A percentile compares a stretch with the other conserved stretches of the same genome.
Conservation (phyloP, 2,329 filamentous ascomycete genomes). For the Beauveria pseudobassiana region DNA sequence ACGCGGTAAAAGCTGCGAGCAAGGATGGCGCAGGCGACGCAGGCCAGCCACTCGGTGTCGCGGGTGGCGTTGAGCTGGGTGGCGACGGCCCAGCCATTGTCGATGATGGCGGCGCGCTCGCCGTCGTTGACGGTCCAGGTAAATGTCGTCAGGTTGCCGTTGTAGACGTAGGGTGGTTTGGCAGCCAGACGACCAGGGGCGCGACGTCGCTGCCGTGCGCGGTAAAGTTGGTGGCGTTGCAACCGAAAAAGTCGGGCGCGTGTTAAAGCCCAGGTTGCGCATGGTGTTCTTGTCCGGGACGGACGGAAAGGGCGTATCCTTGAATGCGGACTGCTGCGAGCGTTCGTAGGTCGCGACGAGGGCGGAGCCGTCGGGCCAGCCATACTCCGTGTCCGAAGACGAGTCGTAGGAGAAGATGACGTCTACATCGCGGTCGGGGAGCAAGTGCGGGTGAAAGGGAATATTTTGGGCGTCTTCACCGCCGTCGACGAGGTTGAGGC, state of each 20-base stretch:
- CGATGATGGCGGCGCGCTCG: slow-evolving; percentile 65
- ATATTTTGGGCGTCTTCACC: slow-evolving; percentile 74
- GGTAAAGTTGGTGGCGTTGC: slow-evolving; percentile 50
- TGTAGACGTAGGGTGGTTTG: slow-evolving; percentile 66
- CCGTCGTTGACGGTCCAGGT: slow-evolving; percentile 51
- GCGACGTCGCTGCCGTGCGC: slow-evolving; percentile 27
- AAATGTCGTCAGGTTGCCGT: slow-evolving; percentile 70
- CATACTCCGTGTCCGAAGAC: slow-evolving; percentile 60
- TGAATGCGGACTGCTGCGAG: slow-evolving; percentile 41
- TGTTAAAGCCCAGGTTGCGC: slow-evolving; percentile 66
- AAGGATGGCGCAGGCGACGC: slow-evolving; percentile 75
- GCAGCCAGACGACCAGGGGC: slow-evolving; percentile 73
- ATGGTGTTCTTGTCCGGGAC: slow-evolving; percentile 69
- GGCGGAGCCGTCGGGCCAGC: slow-evolving; percentile 72
- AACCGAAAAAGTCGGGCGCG: slow-evolving; percentile 71
- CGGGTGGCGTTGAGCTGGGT: slow-evolving; percentile 70
- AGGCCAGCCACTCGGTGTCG: slow-evolving; percentile 64
- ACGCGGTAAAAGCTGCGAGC: slow-evolving; percentile 62
- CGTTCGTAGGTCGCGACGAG: slow-evolving; percentile 69
- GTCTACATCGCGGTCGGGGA: slow-evolving; percentile 64
- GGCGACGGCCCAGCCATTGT: slow-evolving; percentile 72
- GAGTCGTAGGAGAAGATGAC: slow-evolving; percentile 76
- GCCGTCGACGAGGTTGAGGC: slow-evolving; percentile 69
- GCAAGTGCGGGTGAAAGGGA: slow-evolving; percentile 69
- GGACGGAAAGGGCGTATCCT: slow-evolving; percentile 62